Conservation (phyloP, 2,329 filamentous ascomycete genomes). For the Trichoderma harzianum region DNA sequence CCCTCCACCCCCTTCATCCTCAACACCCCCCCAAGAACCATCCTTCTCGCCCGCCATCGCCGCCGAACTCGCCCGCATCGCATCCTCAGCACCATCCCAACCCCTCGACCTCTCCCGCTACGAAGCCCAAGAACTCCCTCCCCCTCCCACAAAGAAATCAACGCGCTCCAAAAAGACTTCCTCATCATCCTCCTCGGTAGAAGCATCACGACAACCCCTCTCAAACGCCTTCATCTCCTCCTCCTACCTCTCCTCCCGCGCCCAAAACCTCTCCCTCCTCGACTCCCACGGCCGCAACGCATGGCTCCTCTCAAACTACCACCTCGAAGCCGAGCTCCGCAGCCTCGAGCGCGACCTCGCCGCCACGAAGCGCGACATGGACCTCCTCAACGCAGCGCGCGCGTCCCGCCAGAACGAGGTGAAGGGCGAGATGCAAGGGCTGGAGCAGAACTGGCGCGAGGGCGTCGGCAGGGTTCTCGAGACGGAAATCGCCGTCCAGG, state of each 20-base stretch:
- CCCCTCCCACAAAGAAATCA: constrained; percentile 18
- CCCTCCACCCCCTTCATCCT: constrained; percentile 33
- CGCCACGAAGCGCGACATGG: constrained; percentile 63
- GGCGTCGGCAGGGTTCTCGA: constrained; percentile 79
- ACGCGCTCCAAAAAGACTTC: background rate
- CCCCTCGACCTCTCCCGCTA: constrained; percentile 75
- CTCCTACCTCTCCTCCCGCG: constrained; percentile 51
- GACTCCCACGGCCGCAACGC: constrained; percentile 82
- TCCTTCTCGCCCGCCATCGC: constrained; percentile 64
- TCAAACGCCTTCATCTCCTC: constrained; percentile 49
- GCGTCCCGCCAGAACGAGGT: constrained; percentile 67
- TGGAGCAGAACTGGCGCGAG: constrained; percentile 76
- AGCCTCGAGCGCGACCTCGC: constrained; percentile 72
- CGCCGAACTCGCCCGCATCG: constrained; percentile 66
- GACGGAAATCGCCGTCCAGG: constrained; percentile 80
- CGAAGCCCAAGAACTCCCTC: constrained; percentile 63
- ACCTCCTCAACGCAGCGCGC: constrained; percentile 68
- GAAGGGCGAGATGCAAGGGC: constrained; percentile 65
- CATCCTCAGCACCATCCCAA: constrained; percentile 35
- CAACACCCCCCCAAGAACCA: constrained; percentile 45
- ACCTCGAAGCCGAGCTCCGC: constrained; percentile 65
- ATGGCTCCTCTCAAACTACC: constrained; percentile 83
- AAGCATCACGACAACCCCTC: constrained; percentile 54
- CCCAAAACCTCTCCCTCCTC: constrained; percentile 64
- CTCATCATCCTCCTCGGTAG: background rate